Evolutionary conservation across 177 flowering plant species (phyloP).

Genomic region (Telopea speciosissima): DNA sequence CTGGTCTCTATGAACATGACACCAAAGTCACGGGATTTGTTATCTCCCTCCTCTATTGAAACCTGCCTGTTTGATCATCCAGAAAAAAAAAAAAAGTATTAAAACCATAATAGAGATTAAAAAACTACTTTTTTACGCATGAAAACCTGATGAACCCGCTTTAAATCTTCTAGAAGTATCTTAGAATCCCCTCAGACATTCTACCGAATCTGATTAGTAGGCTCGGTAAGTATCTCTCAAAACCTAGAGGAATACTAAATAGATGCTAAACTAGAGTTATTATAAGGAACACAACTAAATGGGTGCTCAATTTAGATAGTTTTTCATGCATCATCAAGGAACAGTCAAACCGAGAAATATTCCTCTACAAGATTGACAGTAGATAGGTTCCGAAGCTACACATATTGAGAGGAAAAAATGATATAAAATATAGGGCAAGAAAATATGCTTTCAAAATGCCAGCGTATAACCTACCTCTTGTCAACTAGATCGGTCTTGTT

Average conservation of each 20-base stretch:
- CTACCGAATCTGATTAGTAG: background rate
- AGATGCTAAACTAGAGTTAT: background rate
- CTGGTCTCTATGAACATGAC: constrained; percentile 4
- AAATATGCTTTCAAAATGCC: background rate
- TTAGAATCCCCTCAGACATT: background rate
- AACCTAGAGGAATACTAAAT: background rate
- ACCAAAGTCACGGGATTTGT: background rate
- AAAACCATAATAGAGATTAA: no score
- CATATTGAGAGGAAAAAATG: background rate
- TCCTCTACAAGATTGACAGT: background rate
- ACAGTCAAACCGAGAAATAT: background rate
- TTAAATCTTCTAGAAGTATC: background rate
- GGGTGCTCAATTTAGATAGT: background rate
- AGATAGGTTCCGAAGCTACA: background rate
- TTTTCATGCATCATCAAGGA: background rate
- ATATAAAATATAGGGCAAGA: background rate
- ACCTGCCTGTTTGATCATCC: background rate
- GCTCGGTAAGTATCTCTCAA: background rate
- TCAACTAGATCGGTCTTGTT: background rate
- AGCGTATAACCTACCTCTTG: background rate
- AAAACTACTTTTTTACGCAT: no score
- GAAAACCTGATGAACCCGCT: background rate
- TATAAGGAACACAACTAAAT: background rate
- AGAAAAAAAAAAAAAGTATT: no score
- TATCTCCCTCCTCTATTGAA: constrained; percentile 1